Conservation (phyloP, 768 basidiomycete genomes). For the Candolleomyces eurysporus region DNA sequence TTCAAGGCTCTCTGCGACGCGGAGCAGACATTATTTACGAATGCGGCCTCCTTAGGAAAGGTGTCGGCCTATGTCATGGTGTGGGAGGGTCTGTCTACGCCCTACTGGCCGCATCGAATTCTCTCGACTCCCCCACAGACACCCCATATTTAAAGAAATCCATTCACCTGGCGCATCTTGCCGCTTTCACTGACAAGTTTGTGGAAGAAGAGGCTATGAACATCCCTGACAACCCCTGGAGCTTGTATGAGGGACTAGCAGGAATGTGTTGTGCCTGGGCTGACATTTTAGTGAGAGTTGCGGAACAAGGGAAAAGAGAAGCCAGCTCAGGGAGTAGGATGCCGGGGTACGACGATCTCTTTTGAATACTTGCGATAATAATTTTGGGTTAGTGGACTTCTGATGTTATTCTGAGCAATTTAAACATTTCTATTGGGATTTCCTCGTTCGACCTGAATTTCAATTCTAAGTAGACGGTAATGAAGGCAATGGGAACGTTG, state of each 20-base stretch:
- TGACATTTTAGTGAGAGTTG: constrained; percentile 18
- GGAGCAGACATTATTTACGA: constrained; percentile 45
- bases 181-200: constrained; percentile 30
- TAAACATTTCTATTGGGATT: too few species aligned
- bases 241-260: constrained; percentile 56
- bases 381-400: too few species aligned
- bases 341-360: constrained; percentile 4
- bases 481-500: too few species aligned
- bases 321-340: neutral
- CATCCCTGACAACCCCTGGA: constrained; percentile 51
- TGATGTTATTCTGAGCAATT: too few species aligned
- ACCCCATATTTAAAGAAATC: constrained; percentile 36
- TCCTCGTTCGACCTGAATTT: too few species aligned
- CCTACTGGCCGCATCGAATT: constrained; percentile 46
- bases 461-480: too few species aligned
- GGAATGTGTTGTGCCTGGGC: constrained; percentile 61
- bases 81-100: constrained; percentile 54
- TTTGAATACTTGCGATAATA: neutral
- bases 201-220: constrained; percentile 40
- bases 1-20: constrained; percentile 32
- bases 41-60: constrained; percentile 51
- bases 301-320: neutral
- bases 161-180: constrained; percentile 47
- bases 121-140: constrained; percentile 27
- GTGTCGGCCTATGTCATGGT: constrained; percentile 61